phyloP scores from a whole-genome alignment of 1,284 basidiomycete genomes.

The Rhodotorula sp. region DNA sequence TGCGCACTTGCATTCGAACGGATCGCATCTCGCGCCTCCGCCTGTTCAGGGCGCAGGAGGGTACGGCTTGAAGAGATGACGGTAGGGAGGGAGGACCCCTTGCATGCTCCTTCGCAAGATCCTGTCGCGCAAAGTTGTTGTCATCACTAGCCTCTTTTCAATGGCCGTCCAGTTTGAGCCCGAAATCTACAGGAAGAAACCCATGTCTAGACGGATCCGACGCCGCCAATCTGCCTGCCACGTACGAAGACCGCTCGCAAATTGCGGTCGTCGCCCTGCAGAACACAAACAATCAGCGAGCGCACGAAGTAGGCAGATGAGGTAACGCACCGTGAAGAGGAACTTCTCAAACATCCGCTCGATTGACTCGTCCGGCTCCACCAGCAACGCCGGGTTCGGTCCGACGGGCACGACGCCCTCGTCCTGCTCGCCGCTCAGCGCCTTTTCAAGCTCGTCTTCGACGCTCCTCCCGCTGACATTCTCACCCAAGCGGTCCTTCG shows the following conservation, averaged over 20 bases:
- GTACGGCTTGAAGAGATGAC: too few species aligned
- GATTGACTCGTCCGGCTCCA: slow-evolving; percentile 48
- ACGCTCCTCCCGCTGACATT: slow-evolving; percentile 10
- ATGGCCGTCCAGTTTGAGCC: too few species aligned
- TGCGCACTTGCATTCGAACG: not conserved
- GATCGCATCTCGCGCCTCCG: too few species aligned
- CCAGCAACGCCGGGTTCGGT: slow-evolving; percentile 36
- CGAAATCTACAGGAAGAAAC: too few species aligned
- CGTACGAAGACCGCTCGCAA: slow-evolving; percentile 80
- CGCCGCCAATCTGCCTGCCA: slow-evolving; percentile 72
- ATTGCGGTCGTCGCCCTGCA: slow-evolving; percentile 71
- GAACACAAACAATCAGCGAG: not conserved
- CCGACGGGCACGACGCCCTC: not conserved
- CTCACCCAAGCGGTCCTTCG: slow-evolving; percentile 35
- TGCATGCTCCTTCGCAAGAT: too few species aligned
- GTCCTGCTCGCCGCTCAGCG: slow-evolving; percentile 51
- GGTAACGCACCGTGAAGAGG: slow-evolving; percentile 64
- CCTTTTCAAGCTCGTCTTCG: slow-evolving; percentile 57
- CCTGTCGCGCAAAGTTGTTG: too few species aligned
- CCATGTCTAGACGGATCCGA: too few species aligned
- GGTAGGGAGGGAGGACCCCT: too few species aligned
- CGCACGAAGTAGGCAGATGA: not conserved
- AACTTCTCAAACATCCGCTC: slow-evolving; percentile 58
- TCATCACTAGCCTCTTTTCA: too few species aligned
- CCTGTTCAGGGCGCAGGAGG: too few species aligned